Conservation (phyloP, 208 protist species). For the Eutreptiella sp. region DNA sequence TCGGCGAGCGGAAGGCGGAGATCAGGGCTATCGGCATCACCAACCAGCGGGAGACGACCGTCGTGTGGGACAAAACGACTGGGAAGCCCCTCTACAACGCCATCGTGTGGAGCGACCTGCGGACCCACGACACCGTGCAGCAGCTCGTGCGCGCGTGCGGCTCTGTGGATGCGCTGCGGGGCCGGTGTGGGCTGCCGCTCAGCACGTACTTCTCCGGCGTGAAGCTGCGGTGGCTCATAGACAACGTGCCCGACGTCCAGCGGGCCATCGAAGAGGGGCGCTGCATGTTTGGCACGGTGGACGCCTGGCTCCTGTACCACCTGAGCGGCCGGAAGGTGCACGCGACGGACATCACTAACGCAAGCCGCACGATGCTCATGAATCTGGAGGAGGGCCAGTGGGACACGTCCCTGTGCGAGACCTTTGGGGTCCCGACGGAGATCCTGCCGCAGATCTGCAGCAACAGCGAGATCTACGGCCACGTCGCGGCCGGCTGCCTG, state of each 20-base stretch:
- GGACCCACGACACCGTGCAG: constrained; percentile 55
- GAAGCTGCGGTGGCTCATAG: constrained; percentile 93
- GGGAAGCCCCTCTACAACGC: constrained; percentile 88
- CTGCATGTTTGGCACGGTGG: constrained; percentile 90
- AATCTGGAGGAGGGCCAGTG: constrained; percentile 86
- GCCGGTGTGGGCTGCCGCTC: constrained; percentile 80
- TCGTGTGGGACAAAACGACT: constrained; percentile 93
- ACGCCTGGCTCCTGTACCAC: constrained; percentile 94
- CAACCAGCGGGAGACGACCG: constrained; percentile 97
- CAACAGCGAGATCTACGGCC: constrained; percentile 57
- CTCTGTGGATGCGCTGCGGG: constrained; percentile 45
- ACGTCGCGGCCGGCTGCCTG: constrained; percentile 21
- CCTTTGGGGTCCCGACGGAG: constrained; percentile 65
- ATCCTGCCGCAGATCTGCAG: constrained; percentile 83
- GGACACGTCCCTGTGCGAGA: constrained; percentile 69
- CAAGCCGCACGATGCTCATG: constrained; percentile 95
- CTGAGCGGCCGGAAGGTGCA: constrained; percentile 73
- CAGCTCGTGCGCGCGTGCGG: constrained; percentile 41
- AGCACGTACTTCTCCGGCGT: constrained; percentile 92
- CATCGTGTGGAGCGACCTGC: constrained; percentile 83
- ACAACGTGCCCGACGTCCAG: constrained; percentile 78
- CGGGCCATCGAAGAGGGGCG: constrained; percentile 54
- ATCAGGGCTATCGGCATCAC: constrained; percentile 87
- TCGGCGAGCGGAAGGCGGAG: constrained; percentile 44
- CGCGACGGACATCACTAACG: constrained; percentile 94